A percentile compares a stretch with the other conserved stretches of the same genome.
phyloP scores from a whole-genome alignment of 371 early-diverging fungal species.

The Syncephalastrum sp. region DNA sequence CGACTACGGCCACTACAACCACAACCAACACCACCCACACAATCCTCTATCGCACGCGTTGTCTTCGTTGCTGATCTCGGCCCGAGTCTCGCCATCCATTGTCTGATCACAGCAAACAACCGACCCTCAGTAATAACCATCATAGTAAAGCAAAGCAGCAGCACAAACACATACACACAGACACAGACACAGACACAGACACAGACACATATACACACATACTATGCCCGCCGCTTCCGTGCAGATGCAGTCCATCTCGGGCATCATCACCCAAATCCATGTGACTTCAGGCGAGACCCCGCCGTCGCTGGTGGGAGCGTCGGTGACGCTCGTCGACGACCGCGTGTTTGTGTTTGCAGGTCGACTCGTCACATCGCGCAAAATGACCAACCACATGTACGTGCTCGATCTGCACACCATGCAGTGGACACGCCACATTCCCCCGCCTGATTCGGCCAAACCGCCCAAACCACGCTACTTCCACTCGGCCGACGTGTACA shows the following conservation, averaged over 20 bases:
- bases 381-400: conserved; percentile 75
- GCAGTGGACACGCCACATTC: conserved; percentile 60
- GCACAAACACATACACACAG: too few species aligned
- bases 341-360: conserved; percentile 78
- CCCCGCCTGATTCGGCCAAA: conserved; percentile 37
- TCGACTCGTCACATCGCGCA: conserved; percentile 61
- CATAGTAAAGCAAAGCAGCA: too few species aligned
- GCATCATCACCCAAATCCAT: conserved; percentile 62
- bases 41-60: too few species aligned
- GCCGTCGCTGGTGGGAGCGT: conserved; percentile 76
- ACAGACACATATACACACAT: too few species aligned
- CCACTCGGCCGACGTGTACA: conserved; percentile 70
- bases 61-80: too few species aligned
- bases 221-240: conserved; percentile 27
- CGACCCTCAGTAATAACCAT: too few species aligned
- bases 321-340: conserved; percentile 67
- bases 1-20: too few species aligned
- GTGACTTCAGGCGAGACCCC: conserved; percentile 76
- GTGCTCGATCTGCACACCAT: conserved; percentile 63
- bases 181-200: too few species aligned
- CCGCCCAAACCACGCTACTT: conserved; percentile 72
- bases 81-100: too few species aligned
- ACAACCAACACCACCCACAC: too few species aligned
- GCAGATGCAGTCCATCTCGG: conserved; percentile 60
- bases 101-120: too few species aligned